Percentiles rank a stretch among this genome's conserved stretches.
phyloP scores from a whole-genome alignment of 2,329 filamentous ascomycete species.

The Fusarium siculi region DNA sequence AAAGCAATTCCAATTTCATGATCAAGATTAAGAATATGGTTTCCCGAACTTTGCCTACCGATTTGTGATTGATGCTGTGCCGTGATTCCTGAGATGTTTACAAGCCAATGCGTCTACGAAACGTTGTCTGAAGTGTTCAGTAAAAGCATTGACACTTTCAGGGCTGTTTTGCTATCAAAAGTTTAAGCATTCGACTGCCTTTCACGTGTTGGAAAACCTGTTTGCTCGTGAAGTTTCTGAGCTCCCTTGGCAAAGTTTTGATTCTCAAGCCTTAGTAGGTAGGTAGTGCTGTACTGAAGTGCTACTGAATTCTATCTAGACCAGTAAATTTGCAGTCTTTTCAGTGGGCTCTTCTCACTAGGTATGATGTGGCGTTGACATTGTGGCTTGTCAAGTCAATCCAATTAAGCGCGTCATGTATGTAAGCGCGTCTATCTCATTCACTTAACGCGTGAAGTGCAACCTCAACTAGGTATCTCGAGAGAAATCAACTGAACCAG shows the following conservation, averaged over 20 bases:
- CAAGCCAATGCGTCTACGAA: background rate
- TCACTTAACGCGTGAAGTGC: slow-evolving; percentile 22
- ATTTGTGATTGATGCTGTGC: background rate
- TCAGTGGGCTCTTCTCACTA: background rate
- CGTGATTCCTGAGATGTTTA: background rate
- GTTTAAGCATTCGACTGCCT: background rate
- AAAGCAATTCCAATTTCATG: slow-evolving; percentile 44
- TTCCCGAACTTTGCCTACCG: slow-evolving; percentile 26
- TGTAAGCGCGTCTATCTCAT: slow-evolving; percentile 6
- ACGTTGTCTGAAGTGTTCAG: background rate
- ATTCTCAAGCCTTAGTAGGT: background rate
- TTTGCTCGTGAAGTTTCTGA: background rate
- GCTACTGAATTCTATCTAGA: background rate
- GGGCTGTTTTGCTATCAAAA: background rate
- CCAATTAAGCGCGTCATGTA: slow-evolving; percentile 24
- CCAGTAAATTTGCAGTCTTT: background rate
- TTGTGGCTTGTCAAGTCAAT: slow-evolving; percentile 13
- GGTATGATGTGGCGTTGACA: slow-evolving; percentile 1
- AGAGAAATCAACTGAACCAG: slow-evolving; percentile 5
- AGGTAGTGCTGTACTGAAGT: no score
- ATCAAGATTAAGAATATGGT: slow-evolving; percentile 42
- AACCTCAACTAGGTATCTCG: background rate
- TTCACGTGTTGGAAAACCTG: background rate
- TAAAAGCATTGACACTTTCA: background rate
- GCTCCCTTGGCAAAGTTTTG: background rate